Evolutionary conservation across 495 filamentous ascomycete species (phyloP).

Genomic region (Pseudomonodictys pantanalensis): DNA sequence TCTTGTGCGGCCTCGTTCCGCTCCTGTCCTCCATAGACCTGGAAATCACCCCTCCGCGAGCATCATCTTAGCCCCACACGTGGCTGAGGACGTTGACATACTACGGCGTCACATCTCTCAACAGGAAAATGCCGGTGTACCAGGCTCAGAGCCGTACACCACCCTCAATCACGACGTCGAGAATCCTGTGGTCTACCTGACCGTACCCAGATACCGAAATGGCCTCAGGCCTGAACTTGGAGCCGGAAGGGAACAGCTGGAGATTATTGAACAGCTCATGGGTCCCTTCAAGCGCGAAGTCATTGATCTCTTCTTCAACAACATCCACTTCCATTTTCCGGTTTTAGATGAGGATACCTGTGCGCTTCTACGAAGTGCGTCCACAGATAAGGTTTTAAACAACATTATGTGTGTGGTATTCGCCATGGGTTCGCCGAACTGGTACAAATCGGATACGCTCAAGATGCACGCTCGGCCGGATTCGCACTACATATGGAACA

Average conservation of each 20-base stretch:
- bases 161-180: constrained; percentile 12
- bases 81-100: constrained; percentile 28
- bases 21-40: constrained; percentile 13
- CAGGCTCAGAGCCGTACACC: constrained; percentile 11
- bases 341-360: constrained; percentile 50
- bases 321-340: constrained; percentile 54
- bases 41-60: constrained; percentile 7
- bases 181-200: constrained; percentile 21
- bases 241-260: constrained; percentile 49
- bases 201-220: constrained; percentile 17
- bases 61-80: constrained; percentile 22
- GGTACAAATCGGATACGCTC: constrained; percentile 18
- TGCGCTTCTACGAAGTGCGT: constrained; percentile 48
- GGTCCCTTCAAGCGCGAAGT: constrained; percentile 53
- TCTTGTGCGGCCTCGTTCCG: not conserved
- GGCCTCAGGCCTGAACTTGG: constrained; percentile 9
- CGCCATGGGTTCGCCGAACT: constrained; percentile 40
- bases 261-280: constrained; percentile 55
- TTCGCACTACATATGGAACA: constrained; percentile 26
- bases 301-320: constrained; percentile 51
- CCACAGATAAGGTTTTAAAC: constrained; percentile 47
- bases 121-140: not conserved
- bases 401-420: constrained; percentile 54
- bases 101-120: constrained; percentile 23
- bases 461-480: constrained; percentile 25